phyloP scores from a whole-genome alignment of 257 asterid species.

The Solanum paucissectum region DNA sequence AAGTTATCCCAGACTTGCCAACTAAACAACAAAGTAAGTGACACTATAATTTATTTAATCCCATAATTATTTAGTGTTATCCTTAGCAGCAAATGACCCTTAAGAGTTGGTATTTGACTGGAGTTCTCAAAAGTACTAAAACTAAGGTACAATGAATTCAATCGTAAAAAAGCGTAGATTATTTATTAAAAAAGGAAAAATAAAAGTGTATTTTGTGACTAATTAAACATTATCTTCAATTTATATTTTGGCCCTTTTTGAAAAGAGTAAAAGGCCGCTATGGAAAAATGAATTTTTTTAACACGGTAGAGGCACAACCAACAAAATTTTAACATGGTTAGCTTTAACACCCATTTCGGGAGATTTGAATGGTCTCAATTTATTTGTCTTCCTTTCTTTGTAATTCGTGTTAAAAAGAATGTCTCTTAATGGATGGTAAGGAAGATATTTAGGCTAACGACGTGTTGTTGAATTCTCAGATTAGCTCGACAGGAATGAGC shows the following conservation, averaged over 20 bases:
- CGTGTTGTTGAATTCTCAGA: not conserved
- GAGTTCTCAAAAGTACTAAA: not conserved
- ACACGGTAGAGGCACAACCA: no score
- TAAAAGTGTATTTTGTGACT: no score
- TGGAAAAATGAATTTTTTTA: no score
- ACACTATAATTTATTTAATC: no score
- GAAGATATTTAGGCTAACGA: not conserved
- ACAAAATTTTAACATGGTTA: no score
- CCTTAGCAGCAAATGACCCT: accelerated
- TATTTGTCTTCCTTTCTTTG: not conserved
- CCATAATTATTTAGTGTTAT: no score
- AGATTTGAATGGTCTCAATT: not conserved
- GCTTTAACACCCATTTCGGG: not conserved
- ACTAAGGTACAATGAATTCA: not conserved
- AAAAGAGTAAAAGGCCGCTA: not conserved
- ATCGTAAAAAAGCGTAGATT: not conserved
- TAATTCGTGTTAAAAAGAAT: no score
- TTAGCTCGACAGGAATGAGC: not conserved
- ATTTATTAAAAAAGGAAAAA: no score
- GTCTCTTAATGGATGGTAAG: not conserved
- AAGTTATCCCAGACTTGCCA: not conserved
- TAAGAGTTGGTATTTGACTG: not conserved
- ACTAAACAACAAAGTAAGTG: not conserved
- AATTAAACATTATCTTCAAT: not conserved
- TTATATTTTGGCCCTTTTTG: not conserved